Evolutionary conservation across 2,329 filamentous ascomycete species (phyloP).

Genomic region (Tothia fuscella): DNA sequence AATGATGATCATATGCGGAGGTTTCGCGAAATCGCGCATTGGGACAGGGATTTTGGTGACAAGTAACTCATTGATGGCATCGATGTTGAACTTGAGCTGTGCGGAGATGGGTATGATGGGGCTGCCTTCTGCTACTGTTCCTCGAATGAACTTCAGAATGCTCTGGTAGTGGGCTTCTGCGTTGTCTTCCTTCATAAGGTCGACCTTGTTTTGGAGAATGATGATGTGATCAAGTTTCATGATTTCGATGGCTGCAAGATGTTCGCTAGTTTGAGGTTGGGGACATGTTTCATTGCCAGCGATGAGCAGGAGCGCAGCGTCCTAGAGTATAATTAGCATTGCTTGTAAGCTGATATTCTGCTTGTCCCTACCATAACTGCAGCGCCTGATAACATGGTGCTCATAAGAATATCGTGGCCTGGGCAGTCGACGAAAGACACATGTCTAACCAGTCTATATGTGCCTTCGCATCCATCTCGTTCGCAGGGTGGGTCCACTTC

Average conservation of each 20-base stretch:
- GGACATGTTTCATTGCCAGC: constrained; percentile 65
- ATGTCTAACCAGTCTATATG: constrained; percentile 78
- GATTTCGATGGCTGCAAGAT: constrained; percentile 97
- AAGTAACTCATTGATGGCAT: constrained; percentile 92
- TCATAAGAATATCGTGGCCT: constrained; percentile 99
- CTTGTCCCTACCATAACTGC: constrained; percentile 69
- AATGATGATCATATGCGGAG: constrained; percentile 98
- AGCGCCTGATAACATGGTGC: constrained; percentile 98
- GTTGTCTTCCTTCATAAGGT: constrained; percentile 92
- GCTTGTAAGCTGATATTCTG: not conserved
- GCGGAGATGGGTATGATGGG: constrained; percentile 95
- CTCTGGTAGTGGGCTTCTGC: constrained; percentile 92
- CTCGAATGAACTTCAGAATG: constrained; percentile 95
- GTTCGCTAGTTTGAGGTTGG: constrained; percentile 96
- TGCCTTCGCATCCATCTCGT: constrained; percentile 78
- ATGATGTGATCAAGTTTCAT: constrained; percentile 99
- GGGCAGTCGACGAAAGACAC: constrained; percentile 63
- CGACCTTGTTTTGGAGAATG: constrained; percentile 99
- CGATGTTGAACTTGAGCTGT: constrained; percentile 97
- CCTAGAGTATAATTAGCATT: constrained; percentile 5
- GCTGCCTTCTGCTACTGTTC: constrained; percentile 87
- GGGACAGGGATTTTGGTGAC: constrained; percentile 93
- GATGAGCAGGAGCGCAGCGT: constrained; percentile 12
- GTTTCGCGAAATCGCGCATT: constrained; percentile 75
- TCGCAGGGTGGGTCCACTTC: constrained; percentile 95